Evolutionary conservation across 345 rosid genomes (phyloP), one percentile per base, ranked within the genome.

Genomic region (Brassica incana): DNA sequence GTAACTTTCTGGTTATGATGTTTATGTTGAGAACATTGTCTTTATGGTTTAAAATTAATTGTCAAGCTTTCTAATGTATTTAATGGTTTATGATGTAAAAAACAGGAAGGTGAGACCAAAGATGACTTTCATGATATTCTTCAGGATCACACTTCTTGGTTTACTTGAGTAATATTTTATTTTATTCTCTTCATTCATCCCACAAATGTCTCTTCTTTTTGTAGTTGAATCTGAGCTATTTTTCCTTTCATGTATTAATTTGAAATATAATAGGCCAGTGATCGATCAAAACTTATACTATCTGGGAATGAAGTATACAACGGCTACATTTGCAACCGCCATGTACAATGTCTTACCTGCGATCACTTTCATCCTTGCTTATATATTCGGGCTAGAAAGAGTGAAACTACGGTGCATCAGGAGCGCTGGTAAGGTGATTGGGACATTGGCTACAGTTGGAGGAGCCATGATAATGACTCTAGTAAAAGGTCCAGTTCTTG

Each of bases 381-480:
- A 86, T 81, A 73, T 93, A 8, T 75, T 87, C 2, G 77, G 95
- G 85, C 85, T 92, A 1, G 99, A 95, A 88, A 89, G 84, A 70
- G 93, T 92, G 38, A 86, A 87, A 1, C 78, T 92, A 0, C 75
- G 76, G 12, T 80, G 87, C 30, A 66, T 86, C 1, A 86, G 85
- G 62, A 84, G 97, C 77, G 88, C 87, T 7, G 90, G 85, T 2
- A 95, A 95, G 82, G 52, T 92, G 14, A 9, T 83, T 0, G 99
- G 99, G 9, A 95, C 97, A 0, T 12, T 87, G 23, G 88, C 89
- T 59, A 95, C 98, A 8, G 98, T 95, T 9, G 90, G 81, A 2
- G 99, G 98, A 82, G 97, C 99, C 23, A 95, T 92, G 97, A 83
- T 86, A 40, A 91, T 95, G 99, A 95, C 99, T 2, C 54, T 90